phyloP scores from a whole-genome alignment of 2,329 filamentous ascomycete genomes.

The Exophiala aquamarina region DNA sequence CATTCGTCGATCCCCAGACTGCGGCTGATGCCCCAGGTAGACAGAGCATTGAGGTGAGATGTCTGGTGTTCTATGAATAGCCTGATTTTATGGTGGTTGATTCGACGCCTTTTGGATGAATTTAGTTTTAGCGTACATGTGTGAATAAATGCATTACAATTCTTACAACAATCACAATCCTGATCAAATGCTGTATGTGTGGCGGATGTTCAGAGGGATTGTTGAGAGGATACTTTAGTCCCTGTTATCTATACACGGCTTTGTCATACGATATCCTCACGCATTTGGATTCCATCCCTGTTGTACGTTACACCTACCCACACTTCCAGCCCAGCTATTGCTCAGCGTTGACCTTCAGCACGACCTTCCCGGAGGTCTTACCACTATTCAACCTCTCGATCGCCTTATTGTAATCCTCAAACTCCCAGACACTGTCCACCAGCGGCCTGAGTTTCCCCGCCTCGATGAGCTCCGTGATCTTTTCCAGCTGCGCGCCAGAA shows the following conservation, averaged over 20 bases:
- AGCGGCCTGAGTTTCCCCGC: conserved; percentile 35
- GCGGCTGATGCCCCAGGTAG: conserved; percentile 50
- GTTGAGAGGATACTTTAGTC: too few relatives aligned
- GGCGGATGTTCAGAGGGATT: too few relatives aligned
- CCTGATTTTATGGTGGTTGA: too few relatives aligned
- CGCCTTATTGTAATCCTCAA: conserved; percentile 42
- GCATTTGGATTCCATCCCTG: too few relatives aligned
- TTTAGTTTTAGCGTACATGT: conserved; percentile 6
- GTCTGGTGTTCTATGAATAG: conserved; percentile 61
- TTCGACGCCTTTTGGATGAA: conserved; percentile 35
- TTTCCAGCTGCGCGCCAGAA: conserved; percentile 32
- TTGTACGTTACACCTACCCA: too few relatives aligned
- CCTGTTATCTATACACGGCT: too few relatives aligned
- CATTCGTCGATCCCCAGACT: conserved; percentile 57
- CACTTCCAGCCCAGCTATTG: too few relatives aligned
- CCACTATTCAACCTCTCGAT: conserved; percentile 41
- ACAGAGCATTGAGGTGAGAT: conserved; percentile 66
- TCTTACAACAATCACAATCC: background rate
- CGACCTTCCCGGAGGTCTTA: conserved; percentile 45
- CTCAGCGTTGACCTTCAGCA: conserved; percentile 31
- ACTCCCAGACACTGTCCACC: conserved; percentile 43
- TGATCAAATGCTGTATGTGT: too few relatives aligned
- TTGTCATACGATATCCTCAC: too few relatives aligned
- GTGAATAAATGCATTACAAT: too few relatives aligned
- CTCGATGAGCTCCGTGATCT: conserved; percentile 42